Conservation (phyloP, 345 rosid species). For the Salix caprea region DNA sequence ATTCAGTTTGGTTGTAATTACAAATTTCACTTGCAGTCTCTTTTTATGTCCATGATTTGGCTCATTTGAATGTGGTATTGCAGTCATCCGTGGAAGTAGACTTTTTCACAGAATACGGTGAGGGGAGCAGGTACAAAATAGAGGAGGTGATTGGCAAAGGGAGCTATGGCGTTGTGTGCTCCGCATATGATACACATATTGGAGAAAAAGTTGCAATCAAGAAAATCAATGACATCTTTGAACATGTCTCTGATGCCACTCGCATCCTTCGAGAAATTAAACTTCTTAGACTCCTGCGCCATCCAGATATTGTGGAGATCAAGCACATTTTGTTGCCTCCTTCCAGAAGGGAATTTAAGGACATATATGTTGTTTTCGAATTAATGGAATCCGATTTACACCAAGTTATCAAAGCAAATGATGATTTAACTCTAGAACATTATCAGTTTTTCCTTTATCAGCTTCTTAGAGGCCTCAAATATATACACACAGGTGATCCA, state of each 20-base stretch:
- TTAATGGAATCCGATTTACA: constrained; percentile 91
- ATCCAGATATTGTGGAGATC: constrained; percentile 93
- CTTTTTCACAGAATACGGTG: constrained; percentile 91
- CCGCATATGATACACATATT: constrained; percentile 69
- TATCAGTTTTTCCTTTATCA: constrained; percentile 90
- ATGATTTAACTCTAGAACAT: constrained; percentile 87
- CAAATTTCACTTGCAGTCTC: not conserved
- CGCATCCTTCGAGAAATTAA: constrained; percentile 90
- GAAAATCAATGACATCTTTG: constrained; percentile 86
- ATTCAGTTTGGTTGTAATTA: not conserved
- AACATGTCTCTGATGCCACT: constrained; percentile 89
- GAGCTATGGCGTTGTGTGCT: constrained; percentile 90
- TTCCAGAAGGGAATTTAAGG: constrained; percentile 79
- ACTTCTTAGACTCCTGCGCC: constrained; percentile 78
- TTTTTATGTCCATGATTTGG: not conserved
- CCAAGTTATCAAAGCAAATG: constrained; percentile 91
- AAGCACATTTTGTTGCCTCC: constrained; percentile 89
- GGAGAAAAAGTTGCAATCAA: constrained; percentile 90
- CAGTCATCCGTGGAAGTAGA: constrained; percentile 77
- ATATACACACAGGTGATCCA: constrained; percentile 81
- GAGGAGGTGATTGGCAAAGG: constrained; percentile 96
- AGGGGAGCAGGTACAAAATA: constrained; percentile 79
- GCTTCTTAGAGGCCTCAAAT: constrained; percentile 91
- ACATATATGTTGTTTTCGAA: constrained; percentile 84
- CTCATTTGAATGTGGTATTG: constrained; percentile 17